Percentiles rank a stretch among this genome's conserved stretches.
Evolutionary conservation across 2,329 filamentous ascomycete species (phyloP).

Genomic region (Pseudogymnoascus destructans): DNA sequence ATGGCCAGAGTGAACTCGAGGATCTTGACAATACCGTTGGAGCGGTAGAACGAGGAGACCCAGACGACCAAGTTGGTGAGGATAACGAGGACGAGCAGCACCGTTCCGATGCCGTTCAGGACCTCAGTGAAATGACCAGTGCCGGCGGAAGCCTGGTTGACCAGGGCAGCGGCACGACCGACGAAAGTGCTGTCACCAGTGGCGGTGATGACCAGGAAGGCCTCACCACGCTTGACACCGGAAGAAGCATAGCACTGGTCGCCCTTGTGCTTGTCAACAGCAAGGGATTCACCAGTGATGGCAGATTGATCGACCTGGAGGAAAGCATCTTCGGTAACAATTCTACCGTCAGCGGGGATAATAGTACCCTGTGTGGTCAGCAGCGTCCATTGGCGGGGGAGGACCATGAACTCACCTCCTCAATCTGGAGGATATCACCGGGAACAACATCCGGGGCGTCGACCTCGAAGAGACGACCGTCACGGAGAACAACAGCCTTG

Average conservation of each 20-base stretch:
- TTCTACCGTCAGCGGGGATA: slow-evolving; percentile 75
- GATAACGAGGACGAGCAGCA: slow-evolving; percentile 68
- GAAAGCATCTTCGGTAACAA: slow-evolving; percentile 73
- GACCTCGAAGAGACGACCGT: slow-evolving; percentile 63
- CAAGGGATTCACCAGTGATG: slow-evolving; percentile 83
- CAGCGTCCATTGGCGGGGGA: background rate
- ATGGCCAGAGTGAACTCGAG: slow-evolving; percentile 78
- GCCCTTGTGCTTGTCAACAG: slow-evolving; percentile 74
- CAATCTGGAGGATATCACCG: slow-evolving; percentile 78
- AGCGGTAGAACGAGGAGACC: slow-evolving; percentile 79
- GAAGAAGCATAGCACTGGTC: slow-evolving; percentile 79
- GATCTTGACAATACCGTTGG: slow-evolving; percentile 65
- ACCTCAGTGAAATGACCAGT: slow-evolving; percentile 86
- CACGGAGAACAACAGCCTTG: slow-evolving; percentile 76
- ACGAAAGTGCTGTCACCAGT: slow-evolving; percentile 87
- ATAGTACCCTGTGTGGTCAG: slow-evolving; percentile 52
- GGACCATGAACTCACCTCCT: slow-evolving; percentile 41
- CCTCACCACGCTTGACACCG: slow-evolving; percentile 80
- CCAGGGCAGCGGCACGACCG: slow-evolving; percentile 74
- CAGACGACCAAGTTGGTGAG: slow-evolving; percentile 72
- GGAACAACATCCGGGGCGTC: slow-evolving; percentile 76
- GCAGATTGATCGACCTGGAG: slow-evolving; percentile 85
- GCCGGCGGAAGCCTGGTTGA: slow-evolving; percentile 60
- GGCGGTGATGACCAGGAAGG: slow-evolving; percentile 67
- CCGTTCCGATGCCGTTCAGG: slow-evolving; percentile 71